Evolutionary conservation across 208 protist species (phyloP), one percentile per base, ranked within the genome.

Genomic region (Acanthamoeba healyi): DNA sequence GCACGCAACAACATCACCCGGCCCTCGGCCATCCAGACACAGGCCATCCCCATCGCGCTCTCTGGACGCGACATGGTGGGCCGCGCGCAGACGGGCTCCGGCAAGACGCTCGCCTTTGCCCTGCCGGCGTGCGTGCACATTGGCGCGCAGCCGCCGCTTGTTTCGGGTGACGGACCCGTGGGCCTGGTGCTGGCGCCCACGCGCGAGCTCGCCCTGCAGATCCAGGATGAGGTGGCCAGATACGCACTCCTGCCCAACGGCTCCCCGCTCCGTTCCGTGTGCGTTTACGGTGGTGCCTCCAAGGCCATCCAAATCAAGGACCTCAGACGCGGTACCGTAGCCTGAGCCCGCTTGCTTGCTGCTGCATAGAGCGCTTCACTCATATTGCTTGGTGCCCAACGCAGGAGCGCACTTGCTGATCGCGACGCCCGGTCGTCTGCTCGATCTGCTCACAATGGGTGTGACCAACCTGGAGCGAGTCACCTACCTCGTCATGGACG

Each of bases 401-500:
- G n/a, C n/a, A 89, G 98, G 97, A n/a, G 94, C 96, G 32, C 96
- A 98, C 22, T 96, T 99, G 89, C 38, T 97, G 36, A 97, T 99
- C 91, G 98, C 97, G 32, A 98, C 98, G 19, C 98, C 98, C 26
- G 97, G 98, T 49, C 95, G 98, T 32, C 81, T 99, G 10, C 97
- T 98, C 32, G 98, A 99, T 94, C 82, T 98, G 22, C 88, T 99
- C 0, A 74, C 96, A 29, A 19, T 19, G 12, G 94, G 94, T 22
- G 84, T 93, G n/a, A 98, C 95, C 29, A 98, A 98, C 87, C 94
- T 99, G 15, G 2, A 84, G 17, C 90, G 97, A 26, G 96, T 97
- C 24, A 97, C 96, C 19, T 98, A 98, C 93, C 94, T 99, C 4
- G 97, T 98, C 1, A 79, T 99, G 9, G 98, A 99, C 94, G 98